Base-by-base conservation (phyloP, 2,329 filamentous ascomycete genomes). In the Shiraia sp. region DNA sequence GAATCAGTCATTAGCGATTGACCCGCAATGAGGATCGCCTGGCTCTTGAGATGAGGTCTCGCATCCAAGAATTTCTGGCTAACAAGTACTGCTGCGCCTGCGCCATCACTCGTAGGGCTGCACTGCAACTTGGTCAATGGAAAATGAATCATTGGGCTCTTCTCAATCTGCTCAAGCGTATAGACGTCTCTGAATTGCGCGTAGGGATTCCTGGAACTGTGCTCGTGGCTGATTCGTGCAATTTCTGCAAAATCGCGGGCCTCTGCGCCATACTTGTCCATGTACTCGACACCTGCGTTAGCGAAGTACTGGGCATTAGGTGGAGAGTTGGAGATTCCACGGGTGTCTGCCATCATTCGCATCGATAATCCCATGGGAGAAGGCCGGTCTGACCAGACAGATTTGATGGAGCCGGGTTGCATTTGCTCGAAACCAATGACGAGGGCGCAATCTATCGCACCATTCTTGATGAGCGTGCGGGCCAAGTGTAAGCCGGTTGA, bases 381-480 rank as follows among this genome's bases (percentile, higher is more conserved):
- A 51, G 84, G 82, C 14, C 91, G 80, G 66, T 96, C 92, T 47
- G 88, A 83, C 75, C 87, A 96, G 71, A 86, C 83, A 48, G 76
- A 81, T 73, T 90, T 85, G 54, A 97, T 78, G 52, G 84, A 88
- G 13, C 92, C 92, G 0, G 87, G 85, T 74, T 86, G 89, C 92
- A 97, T 97, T 80, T 96, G 95, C 78, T 97, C 92, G 59, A 96
- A 96, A 8, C 92, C 92, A 14, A 97, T 82, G 1, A 96, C 91
- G 47, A 97, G 76, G 10, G 95, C 83, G 66, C 89, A 95, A 70
- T 96, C 88, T 2, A 90, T 87, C 10, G 82, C 87, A 28, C 90
- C 90, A 55, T 87, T 80, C 14, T 82, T 79, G 55, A 96, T 83
- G 58, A 93, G 78, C 17, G 85, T 88, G 15, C 90, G 80, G 1